Conservation (phyloP, 352 stramenopile species). For the Pythium myriotylum region DNA sequence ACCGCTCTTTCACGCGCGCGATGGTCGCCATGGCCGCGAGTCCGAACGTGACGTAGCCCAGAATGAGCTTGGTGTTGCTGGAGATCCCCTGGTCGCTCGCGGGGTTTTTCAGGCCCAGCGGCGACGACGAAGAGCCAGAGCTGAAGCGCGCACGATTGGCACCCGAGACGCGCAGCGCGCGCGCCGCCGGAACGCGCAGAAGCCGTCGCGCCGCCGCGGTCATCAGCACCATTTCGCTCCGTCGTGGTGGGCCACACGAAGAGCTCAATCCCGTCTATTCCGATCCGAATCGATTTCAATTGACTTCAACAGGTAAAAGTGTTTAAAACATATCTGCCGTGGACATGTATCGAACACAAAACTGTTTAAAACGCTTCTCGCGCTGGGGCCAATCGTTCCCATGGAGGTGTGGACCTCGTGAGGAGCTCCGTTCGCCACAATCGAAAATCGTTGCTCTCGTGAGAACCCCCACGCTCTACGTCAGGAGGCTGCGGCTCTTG, state of each 20-base stretch:
- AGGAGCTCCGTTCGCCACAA: neutral
- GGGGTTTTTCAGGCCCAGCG: slow-evolving; percentile 53
- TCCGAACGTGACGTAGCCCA: slow-evolving; percentile 55
- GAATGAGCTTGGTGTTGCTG: slow-evolving; percentile 57
- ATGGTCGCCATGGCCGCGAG: slow-evolving; percentile 59
- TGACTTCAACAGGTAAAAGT: too few relatives aligned
- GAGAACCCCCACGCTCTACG: slow-evolving; percentile 55
- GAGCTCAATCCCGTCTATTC: neutral
- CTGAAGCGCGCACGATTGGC: neutral
- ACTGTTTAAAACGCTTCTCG: neutral
- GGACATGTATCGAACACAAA: neutral
- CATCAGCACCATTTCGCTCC: slow-evolving; percentile 7
- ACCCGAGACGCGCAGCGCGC: slow-evolving; percentile 1
- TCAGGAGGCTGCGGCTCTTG: slow-evolving; percentile 73
- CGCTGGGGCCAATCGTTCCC: slow-evolving; percentile 14
- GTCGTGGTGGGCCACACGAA: too few relatives aligned
- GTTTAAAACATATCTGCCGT: neutral
- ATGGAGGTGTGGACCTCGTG: neutral
- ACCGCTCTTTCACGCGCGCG: slow-evolving; percentile 60
- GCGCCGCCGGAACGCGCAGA: neutral
- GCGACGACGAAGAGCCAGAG: slow-evolving; percentile 1
- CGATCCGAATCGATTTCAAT: too few relatives aligned
- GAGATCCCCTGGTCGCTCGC: slow-evolving; percentile 34
- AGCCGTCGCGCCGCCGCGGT: slow-evolving; percentile 5
- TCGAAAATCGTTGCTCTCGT: neutral